phyloP scores from a whole-genome alignment of 192 early-diverging fungal genomes.

The Dissophora globulifera region DNA sequence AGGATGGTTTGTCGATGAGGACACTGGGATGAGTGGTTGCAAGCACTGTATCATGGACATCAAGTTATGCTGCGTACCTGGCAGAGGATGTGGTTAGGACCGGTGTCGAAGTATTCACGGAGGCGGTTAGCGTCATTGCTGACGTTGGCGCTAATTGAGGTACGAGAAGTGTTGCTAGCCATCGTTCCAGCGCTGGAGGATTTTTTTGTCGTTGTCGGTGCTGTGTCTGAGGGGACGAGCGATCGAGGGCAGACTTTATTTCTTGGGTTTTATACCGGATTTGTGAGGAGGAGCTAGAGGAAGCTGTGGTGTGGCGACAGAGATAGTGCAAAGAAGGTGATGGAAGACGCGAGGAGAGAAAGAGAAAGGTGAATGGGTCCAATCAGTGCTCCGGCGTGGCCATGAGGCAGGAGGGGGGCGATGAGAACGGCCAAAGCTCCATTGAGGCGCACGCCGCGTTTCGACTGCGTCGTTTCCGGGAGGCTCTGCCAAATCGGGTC shows the following conservation, averaged over 20 bases:
- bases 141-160: neutral
- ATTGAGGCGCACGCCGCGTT: too few species aligned
- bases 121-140: neutral
- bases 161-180: neutral
- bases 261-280: slow-evolving; percentile 18
- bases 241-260: neutral
- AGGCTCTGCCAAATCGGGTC: too few species aligned
- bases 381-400: too few species aligned
- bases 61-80: slow-evolving; percentile 20
- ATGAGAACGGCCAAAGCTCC: too few species aligned
- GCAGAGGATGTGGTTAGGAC: slow-evolving; percentile 31
- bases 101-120: slow-evolving; percentile 38
- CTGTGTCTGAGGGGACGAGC: neutral
- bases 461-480: too few species aligned
- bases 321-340: slow-evolving; percentile 31
- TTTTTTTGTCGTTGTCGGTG: neutral
- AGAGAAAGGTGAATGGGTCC: too few species aligned
- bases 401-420: too few species aligned
- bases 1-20: neutral
- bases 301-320: too few species aligned
- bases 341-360: too few species aligned
- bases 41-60: neutral
- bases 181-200: neutral
- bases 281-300: neutral
- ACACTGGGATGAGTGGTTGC: neutral